phyloP scores from a whole-genome alignment of 768 basidiomycete species.

The Lyophyllum shimeji region DNA sequence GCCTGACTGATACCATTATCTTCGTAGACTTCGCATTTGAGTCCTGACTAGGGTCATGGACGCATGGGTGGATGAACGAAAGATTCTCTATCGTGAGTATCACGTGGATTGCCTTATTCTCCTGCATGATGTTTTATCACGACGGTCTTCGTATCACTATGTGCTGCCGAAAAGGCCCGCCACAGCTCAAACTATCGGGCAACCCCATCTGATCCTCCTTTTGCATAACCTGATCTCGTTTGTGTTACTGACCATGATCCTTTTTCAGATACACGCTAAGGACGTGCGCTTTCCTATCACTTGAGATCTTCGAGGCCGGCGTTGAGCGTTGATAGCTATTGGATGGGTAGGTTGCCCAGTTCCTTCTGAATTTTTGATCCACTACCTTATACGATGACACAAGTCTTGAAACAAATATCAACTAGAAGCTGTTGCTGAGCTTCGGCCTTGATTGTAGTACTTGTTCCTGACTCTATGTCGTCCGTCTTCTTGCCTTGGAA shows the following conservation, averaged over 20 bases:
- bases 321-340: no score
- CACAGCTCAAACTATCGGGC: constrained; percentile 88
- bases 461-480: constrained; percentile 31
- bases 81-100: constrained; percentile 31
- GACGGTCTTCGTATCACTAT: constrained; percentile 92
- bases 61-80: neutral
- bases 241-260: constrained; percentile 9
- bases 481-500: neutral
- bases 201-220: constrained; percentile 64
- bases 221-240: neutral
- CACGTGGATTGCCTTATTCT: neutral
- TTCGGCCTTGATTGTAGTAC: constrained; percentile 57
- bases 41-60: neutral
- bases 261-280: no score
- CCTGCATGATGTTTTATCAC: constrained; percentile 75
- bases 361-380: neutral
- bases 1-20: neutral
- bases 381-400: constrained; percentile 37
- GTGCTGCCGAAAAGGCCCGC: constrained; percentile 89
- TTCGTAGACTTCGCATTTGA: neutral
- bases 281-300: no score
- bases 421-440: constrained; percentile 92
- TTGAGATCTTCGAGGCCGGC: no score
- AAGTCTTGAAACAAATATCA: constrained; percentile 51
- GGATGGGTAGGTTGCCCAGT: neutral